phyloP scores from a whole-genome alignment of 257 asterid genomes.

The Cinchona pubescens region DNA sequence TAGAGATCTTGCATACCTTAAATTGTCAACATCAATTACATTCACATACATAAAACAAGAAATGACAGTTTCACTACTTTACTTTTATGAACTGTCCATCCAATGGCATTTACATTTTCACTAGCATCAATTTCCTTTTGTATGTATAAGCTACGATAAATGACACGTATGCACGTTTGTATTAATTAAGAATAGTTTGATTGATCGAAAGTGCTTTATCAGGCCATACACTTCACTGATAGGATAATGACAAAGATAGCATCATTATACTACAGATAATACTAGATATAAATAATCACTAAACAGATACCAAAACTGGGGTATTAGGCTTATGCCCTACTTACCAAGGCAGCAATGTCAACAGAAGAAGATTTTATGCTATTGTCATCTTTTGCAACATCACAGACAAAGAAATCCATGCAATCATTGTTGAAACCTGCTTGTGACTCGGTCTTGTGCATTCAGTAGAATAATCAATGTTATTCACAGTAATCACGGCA shows the following conservation, averaged over 20 bases:
- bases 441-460: slow-evolving; percentile 69
- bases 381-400: slow-evolving; percentile 59
- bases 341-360: slow-evolving; percentile 72
- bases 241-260: not conserved
- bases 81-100: not conserved
- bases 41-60: not conserved
- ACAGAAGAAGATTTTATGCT: slow-evolving; percentile 56
- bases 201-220: not conserved
- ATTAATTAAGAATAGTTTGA: not conserved
- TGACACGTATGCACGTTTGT: no score
- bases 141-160: no score
- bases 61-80: not conserved
- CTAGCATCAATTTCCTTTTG: no score
- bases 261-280: not conserved
- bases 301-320: not conserved
- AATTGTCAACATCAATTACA: not conserved
- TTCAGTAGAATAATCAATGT: slow-evolving; percentile 19
- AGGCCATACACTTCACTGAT: not conserved
- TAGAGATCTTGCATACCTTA: not conserved
- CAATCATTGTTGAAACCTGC: slow-evolving; percentile 39
- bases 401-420: slow-evolving; percentile 60
- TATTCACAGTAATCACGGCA: slow-evolving; percentile 2
- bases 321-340: slow-evolving; percentile 14
- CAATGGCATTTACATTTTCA: no score
- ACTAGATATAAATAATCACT: not conserved